Evolutionary conservation across 2,329 filamentous ascomycete species (phyloP), one percentile per base, ranked within the genome.

Genomic region (Apiospora kogelbergensis): DNA sequence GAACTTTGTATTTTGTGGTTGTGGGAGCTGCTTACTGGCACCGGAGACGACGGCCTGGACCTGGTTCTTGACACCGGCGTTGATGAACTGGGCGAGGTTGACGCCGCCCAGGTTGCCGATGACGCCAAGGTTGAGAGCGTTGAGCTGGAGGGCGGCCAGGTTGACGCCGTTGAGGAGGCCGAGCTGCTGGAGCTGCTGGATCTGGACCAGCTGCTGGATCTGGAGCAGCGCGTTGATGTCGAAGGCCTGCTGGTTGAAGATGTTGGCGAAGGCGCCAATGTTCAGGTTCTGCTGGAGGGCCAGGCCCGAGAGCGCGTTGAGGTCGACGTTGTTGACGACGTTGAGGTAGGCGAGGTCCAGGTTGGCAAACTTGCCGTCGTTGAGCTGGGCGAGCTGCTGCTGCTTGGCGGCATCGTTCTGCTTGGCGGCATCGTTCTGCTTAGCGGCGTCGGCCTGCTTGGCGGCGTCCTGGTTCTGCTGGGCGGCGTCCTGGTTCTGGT

Each of bases 201-300:
- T 73, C 30, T 76, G 71, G 68, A 74, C 74, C 45, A 78, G 69
- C 73, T 78, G 76, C 72, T 78, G 76, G 67, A 83, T 78, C 72
- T 79, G 77, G 60, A 86, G 79, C 70, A 87, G 77, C 22, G 78
- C 72, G 80, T 85, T 84, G 79, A 86, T 73, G 70, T 79, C 78
- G 72, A 85, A 81, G 68, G 82, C 80, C 76, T 86, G 83, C 79
- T 82, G 80, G 70, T 83, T 74, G 73, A 83, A 81, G 53, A 82
- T 71, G 70, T 77, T 74, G 71, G 77, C 73, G 76, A 84, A 82
- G 68, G 73, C 73, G 48, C 63, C 70, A 40, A 78, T 72, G 72
- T 78, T 71, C 65, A 78, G 74, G 71, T 75, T 74, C 72, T 79
- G 78, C 74, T 85, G 80, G 70, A 78, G 75, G 76, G 81, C 79